Base-by-base conservation (phyloP, 805 yeast species). In the Cyberlindnera misumaiensis region DNA sequence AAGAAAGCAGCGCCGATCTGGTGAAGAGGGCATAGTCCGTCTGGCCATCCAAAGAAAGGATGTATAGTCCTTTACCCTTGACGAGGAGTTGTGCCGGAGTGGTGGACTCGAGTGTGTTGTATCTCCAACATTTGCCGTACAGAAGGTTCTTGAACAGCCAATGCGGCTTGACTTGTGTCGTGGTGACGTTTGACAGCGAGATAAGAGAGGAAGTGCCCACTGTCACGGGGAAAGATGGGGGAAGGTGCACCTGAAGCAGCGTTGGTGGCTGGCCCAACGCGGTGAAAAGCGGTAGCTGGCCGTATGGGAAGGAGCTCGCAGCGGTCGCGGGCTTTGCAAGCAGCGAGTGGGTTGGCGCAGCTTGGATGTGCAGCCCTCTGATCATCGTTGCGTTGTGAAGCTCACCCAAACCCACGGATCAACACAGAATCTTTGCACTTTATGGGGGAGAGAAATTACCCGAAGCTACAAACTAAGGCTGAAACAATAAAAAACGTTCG, bases 11-110 rank as follows among this genome's bases (percentile, higher is more conserved):
- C 0, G 78, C 64, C 12, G 62, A 53, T 2, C 64, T 59, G 31
- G 70, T 63, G 33, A 80, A 62, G 4, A 80, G 40, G 1, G 80
- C 82, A 83, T 83, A 80, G 48, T 80, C 87, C 14, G 56, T 55
- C 1, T 73, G 60, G 2, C 87, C 87, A 45, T 80, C 83, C 41
- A 80, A 51, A 3, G 60, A 43, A 18, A 80, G 32, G 7, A 45
- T 42, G 14, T 37, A 44, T 2, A 47, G 33, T 2, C 44, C 32
- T 9, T 45, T 40, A 9, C 43, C 43, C 28, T 42, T 38, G 14
- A 51, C 39, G 30, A 51, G 35, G 6, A 46, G 38, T 7, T 45
- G 43, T 1, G 48, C 41, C 7, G 50, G 52, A 2, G 37, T 40
- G 2, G 57, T 53, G 1, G 76, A 64, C 10, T 72, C 62, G 3